Evolutionary conservation across 2,329 filamentous ascomycete species (phyloP), one percentile per base, ranked within the genome.

Genomic region (Penicillium sp.): DNA sequence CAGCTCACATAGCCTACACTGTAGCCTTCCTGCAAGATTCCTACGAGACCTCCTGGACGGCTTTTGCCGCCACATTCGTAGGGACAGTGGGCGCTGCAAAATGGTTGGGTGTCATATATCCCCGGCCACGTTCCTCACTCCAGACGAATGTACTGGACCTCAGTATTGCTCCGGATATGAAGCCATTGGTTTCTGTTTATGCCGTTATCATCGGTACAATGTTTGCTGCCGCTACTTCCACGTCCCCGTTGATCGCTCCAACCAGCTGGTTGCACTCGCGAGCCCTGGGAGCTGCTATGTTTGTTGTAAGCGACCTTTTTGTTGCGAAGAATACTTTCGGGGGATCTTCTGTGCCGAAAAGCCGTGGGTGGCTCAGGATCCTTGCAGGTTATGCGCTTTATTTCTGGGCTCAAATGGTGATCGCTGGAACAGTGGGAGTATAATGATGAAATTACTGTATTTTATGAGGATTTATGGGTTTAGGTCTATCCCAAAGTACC

Each of bases 261-360:
- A 43, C 39, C 13, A 43, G 9, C 14, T 43, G 39, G 56, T 55
- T 43, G 45, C 57, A 58, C 16, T 68, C 68, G 55, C 59, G 64
- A 14, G 39, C 58, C 28, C 31, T 70, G 11, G 68, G 68, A 3
- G 67, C 67, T 3, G 61, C 36, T 7, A 69, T 70, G 68, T 70
- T 70, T 55, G 67, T 70, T 9, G 49, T 64, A 11, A 69, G 66
- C 46, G 67, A 70, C 48, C 42, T 70, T 24, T 70, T 70, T 44
- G 68, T 70, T 26, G 68, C 68, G 3, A 67, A 62, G 47, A 66
- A 67, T 56, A 63, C 66, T 8, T 70, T 70, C 47, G 61, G 61
- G n/a, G 60, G 31, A 33, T 52, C 50, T 16, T 43, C 39, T 28
- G 42, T 16, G n/a, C 37, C 50, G 21, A 39, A 44, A 19, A 33